phyloP scores from a whole-genome alignment of 129 eudicot genomes.

The Arctium minus region DNA sequence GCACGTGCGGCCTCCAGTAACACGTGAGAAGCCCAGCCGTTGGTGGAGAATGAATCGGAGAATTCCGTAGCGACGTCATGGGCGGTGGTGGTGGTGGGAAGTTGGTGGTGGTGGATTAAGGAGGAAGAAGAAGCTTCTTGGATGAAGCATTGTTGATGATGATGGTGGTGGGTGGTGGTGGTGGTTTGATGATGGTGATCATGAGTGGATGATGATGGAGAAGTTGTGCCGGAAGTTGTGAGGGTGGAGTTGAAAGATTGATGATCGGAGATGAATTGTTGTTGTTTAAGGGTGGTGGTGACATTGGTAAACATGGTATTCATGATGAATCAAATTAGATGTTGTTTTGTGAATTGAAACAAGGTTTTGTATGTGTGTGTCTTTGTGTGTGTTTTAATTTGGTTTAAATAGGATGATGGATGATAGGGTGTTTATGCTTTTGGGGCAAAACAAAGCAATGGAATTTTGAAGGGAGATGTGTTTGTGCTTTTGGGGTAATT shows the following conservation, averaged over 20 bases:
- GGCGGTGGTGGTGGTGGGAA: slow-evolving; percentile 10
- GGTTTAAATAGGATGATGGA: not conserved
- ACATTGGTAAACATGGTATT: not conserved
- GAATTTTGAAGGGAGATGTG: not conserved
- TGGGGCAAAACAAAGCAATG: not conserved
- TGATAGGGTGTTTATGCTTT: not conserved
- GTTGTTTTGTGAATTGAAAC: not conserved
- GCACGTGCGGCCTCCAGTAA: slow-evolving; percentile 71
- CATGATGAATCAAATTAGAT: not conserved
- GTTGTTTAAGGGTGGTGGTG: not conserved
- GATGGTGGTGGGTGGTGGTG: not conserved
- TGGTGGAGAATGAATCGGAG: slow-evolving; percentile 42
- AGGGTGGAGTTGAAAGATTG: not conserved
- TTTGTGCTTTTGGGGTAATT: not conserved
- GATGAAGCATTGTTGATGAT: not conserved
- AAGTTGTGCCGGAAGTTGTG: not conserved
- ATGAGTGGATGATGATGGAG: not conserved
- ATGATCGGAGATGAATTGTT: not conserved
- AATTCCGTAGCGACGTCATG: slow-evolving; percentile 55
- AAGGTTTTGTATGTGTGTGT: not conserved
- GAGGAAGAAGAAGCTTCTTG: not conserved
- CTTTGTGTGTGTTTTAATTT: not conserved
- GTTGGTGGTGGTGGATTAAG: not conserved
- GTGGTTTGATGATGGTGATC: not conserved
- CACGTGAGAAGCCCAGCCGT: slow-evolving; percentile 61